Base-by-base conservation (phyloP, 345 rosid genomes). In the Boechera divaricarpa region DNA sequence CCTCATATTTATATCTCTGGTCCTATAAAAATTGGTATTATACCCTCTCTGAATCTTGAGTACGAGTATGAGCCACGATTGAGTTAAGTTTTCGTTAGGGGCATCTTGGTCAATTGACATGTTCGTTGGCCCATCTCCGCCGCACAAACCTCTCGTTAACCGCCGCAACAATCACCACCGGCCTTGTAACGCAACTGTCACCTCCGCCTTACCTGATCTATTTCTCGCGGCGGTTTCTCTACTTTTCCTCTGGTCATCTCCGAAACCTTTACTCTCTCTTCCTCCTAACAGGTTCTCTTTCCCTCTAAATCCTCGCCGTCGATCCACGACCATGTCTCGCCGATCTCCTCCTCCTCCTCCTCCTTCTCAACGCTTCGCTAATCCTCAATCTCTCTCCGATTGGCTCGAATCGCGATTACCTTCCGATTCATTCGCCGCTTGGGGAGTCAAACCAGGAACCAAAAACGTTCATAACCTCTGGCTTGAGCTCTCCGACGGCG, bases 401-500 rank as follows among this genome's bases (percentile, higher is more conserved):
- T 94, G 97, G 97, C 95, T 94, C 64, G 81, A 82, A 24, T 88
- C 94, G 1, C 92, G 95, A 4, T 55, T 94, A 32, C 95, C 98
- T 13, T 86, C 97, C 13, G 95, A 88, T 10, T 90, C 97, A 1
- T 85, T 94, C 66, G 86, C 94, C 35, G 83, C 91, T 0, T 94
- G 98, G 97, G 98, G 98, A 9, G 83, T 89, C 62, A 92, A 84
- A 56, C 97, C 95, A 18, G 98, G 97, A 47, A 94, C 98, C 77
- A 94, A 94, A 82, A 94, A 94, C 82, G 86, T 94, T 66, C 95
- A 94, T 69, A 94, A 94, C 70, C 98, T 94, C 85, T 94, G 97
- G 97, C 91, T 94, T 7, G 97, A 94, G 71, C 86, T 94, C 39
- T 81, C 91, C 72, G 88, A 91, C 38, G 98, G 97, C 18, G 97